Conservation (phyloP, 495 filamentous ascomycete genomes). For the Filosporella fistucella region DNA sequence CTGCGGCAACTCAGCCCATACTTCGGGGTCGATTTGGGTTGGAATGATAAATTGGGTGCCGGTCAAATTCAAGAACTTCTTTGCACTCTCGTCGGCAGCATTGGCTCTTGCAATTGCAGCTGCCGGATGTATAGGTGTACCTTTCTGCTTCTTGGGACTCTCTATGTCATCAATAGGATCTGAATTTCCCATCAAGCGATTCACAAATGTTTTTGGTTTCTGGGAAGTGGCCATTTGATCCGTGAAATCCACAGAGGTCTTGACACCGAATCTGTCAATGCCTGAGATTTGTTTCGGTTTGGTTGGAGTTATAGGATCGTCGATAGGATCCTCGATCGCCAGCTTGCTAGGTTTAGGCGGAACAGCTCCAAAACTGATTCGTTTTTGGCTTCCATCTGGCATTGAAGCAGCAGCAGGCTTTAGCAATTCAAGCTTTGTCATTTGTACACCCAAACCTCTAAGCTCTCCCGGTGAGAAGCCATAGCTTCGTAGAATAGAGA, state of each 20-base stretch:
- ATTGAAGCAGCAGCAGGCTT: conserved; percentile 35
- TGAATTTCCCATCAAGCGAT: conserved; percentile 12
- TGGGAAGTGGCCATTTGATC: conserved; percentile 20
- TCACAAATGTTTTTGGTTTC: conserved; percentile 6
- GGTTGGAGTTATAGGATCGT: conserved; percentile 25
- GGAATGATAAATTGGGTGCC: conserved; percentile 90
- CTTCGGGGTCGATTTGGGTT: conserved; percentile 67
- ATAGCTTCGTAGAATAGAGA: conserved; percentile 77
- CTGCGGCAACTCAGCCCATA: conserved; percentile 70
- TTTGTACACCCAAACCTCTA: conserved; percentile 82
- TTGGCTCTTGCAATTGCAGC: conserved; percentile 48
- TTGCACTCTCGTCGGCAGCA: conserved; percentile 51
- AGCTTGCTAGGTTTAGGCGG: conserved; percentile 12
- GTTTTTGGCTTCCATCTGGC: conserved; percentile 55
- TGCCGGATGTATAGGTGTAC: conserved; percentile 40
- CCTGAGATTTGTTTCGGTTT: conserved; percentile 20
- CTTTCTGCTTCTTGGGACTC: conserved; percentile 63
- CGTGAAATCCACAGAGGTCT: conserved; percentile 20
- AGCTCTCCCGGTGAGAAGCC: conserved; percentile 86
- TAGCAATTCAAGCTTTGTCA: conserved; percentile 83
- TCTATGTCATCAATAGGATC: conserved; percentile 52
- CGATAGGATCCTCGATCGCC: conserved; percentile 20
- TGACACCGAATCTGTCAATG: conserved; percentile 20
- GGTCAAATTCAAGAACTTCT: conserved; percentile 66
- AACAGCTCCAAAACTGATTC: conserved; percentile 19